Evolutionary conservation across 345 rosid species (phyloP).

Genomic region (Gossypium sturtianum): DNA sequence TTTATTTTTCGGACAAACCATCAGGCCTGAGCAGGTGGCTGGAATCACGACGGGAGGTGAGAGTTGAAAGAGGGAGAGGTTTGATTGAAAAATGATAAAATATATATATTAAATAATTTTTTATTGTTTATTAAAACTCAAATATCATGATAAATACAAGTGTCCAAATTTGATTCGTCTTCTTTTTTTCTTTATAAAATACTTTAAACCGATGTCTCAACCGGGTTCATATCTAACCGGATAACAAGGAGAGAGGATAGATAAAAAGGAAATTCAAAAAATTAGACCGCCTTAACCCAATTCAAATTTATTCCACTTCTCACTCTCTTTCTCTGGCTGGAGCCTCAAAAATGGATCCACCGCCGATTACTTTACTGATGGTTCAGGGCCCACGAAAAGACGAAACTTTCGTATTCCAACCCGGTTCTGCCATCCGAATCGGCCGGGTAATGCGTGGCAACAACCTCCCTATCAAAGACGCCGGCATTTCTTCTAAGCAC

Average conservation of each 20-base stretch:
- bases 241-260: neutral
- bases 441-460: slow-evolving; percentile 82
- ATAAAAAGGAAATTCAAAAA: neutral
- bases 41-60: fast-evolving
- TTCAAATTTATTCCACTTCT: neutral
- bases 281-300: neutral
- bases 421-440: slow-evolving; percentile 44
- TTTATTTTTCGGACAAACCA: too few relatives aligned
- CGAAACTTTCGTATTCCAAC: slow-evolving; percentile 44
- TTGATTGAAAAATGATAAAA: too few relatives aligned
- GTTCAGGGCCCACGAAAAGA: slow-evolving; percentile 66
- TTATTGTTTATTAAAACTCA: too few relatives aligned
- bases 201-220: neutral
- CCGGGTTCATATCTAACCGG: neutral
- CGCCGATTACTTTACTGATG: slow-evolving; percentile 41
- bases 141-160: too few relatives aligned
- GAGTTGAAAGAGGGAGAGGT: too few relatives aligned
- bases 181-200: neutral
- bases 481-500: slow-evolving; percentile 83
- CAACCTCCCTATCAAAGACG: slow-evolving; percentile 55
- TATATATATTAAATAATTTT: too few relatives aligned
- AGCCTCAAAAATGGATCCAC: slow-evolving; percentile 25
- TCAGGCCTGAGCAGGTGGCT: fast-evolving
- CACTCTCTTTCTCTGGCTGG: neutral
- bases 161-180: too few relatives aligned